Evolutionary conservation across 352 stramenopile species (phyloP).

Genomic region (Pythium vanterpoolii): DNA sequence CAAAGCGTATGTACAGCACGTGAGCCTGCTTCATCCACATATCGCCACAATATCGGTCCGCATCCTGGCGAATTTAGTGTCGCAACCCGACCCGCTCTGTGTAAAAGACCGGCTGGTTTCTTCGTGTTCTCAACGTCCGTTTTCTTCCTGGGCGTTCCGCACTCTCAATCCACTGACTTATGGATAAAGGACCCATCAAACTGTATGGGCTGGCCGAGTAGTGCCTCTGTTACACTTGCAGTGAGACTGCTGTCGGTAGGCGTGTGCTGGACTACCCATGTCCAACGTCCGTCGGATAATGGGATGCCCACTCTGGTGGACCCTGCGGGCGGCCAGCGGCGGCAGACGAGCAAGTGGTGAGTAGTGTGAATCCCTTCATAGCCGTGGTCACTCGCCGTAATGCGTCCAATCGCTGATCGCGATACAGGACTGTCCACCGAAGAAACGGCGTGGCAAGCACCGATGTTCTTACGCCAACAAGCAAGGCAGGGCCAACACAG

Average conservation of each 20-base stretch:
- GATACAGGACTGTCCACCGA: background rate
- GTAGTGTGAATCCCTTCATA: background rate
- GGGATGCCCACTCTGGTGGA: background rate
- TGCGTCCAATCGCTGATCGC: conserved; percentile 5
- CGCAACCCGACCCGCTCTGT: no score
- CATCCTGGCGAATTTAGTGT: no score
- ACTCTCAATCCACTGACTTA: background rate
- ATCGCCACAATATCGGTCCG: no score
- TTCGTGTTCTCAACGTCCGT: background rate
- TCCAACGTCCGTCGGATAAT: background rate
- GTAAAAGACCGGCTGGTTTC: background rate
- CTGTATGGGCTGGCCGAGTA: background rate
- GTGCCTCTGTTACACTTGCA: background rate
- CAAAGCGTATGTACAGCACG: no score
- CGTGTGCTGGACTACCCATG: background rate
- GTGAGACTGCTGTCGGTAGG: background rate
- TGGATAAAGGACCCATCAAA: background rate
- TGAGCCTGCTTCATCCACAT: no score
- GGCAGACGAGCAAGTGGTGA: background rate
- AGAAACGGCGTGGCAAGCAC: background rate
- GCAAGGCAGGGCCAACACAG: background rate
- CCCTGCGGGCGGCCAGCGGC: no score
- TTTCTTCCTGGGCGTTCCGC: background rate
- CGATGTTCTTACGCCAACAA: conserved; percentile 1
- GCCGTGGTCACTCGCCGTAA: background rate